Evolutionary conservation across 129 eudicot species (phyloP).

Genomic region (Escallonia rubra): DNA sequence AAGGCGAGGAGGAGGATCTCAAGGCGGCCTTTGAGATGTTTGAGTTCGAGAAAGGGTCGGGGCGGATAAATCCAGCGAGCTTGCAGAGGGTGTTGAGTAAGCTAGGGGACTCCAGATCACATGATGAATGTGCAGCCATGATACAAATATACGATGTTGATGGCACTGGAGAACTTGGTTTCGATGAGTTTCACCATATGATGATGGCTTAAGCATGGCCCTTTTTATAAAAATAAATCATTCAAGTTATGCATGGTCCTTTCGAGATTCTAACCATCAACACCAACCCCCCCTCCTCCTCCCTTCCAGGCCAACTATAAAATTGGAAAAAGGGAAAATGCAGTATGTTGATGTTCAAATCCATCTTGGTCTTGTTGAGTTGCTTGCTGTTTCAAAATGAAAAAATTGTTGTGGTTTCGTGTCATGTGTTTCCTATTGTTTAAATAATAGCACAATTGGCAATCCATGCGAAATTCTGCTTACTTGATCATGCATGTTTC

Average conservation of each 20-base stretch:
- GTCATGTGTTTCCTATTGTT: too few species aligned
- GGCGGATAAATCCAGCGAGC: slow-evolving; percentile 58
- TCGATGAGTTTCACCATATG: slow-evolving; percentile 69
- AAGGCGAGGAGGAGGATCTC: slow-evolving; percentile 38
- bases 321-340: too few species aligned
- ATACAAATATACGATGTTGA: slow-evolving; percentile 56
- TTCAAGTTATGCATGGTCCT: too few species aligned
- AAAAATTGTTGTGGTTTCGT: too few species aligned
- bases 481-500: too few species aligned
- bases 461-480: too few species aligned
- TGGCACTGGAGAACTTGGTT: slow-evolving; percentile 72
- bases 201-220: slow-evolving; percentile 33
- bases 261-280: too few species aligned
- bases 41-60: slow-evolving; percentile 73
- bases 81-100: slow-evolving; percentile 59
- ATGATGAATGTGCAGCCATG: slow-evolving; percentile 67
- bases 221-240: too few species aligned
- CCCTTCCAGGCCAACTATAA: background rate
- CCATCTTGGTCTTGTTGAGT: too few species aligned
- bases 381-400: too few species aligned
- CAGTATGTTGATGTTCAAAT: too few species aligned
- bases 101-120: slow-evolving; percentile 58
- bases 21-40: slow-evolving; percentile 70
- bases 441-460: too few species aligned
- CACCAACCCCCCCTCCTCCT: background rate